Evolutionary conservation across 2,329 filamentous ascomycete genomes (phyloP), one percentile per base, ranked within the genome.

Genomic region (Sporothrix mexicana): DNA sequence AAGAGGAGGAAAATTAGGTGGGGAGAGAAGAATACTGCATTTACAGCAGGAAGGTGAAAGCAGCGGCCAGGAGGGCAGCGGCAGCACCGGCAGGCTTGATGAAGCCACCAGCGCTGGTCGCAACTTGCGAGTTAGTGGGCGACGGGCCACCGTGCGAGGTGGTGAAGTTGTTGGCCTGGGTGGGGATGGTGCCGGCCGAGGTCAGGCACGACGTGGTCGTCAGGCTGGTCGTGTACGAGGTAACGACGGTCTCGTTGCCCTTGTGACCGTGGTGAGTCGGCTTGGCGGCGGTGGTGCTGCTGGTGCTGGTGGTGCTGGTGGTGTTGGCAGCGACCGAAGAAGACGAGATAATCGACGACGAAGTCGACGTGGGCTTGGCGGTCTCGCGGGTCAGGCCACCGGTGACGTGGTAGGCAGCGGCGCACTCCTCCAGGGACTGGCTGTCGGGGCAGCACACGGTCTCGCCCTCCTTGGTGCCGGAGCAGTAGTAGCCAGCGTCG

Each of bases 371-470:
- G 12, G 79, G 80, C 10, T 82, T 80, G 62, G 81, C 78, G 36
- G 84, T 83, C 74, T 85, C 82, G 68, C 83, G 83, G 69, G 83
- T 80, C 71, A 91, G 85, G 59, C 80, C 80, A 70, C 86, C 87
- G 45, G 84, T 81, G 71, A 87, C 80, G 61, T 79, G 80, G 76
- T 85, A 86, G 43, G 81, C 83, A 70, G 82, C 80, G 72, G 89
- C 88, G 80, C 89, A 91, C 62, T 85, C 80, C 36, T 80, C 80
- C 67, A 90, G 82, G 74, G 85, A 82, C 83, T 87, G 83, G 74
- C 81, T 83, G 59, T 89, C 81, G 57, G 88, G 88, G 80, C 89
- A 91, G 83, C 89, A 91, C 83, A 86, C 86, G 47, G 88, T 90
- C 72, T 84, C 81, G 71, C 81, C 80, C 70, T 80, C 79, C 78